phyloP scores from a whole-genome alignment of 83 land plant species.

The Picea mariana region DNA sequence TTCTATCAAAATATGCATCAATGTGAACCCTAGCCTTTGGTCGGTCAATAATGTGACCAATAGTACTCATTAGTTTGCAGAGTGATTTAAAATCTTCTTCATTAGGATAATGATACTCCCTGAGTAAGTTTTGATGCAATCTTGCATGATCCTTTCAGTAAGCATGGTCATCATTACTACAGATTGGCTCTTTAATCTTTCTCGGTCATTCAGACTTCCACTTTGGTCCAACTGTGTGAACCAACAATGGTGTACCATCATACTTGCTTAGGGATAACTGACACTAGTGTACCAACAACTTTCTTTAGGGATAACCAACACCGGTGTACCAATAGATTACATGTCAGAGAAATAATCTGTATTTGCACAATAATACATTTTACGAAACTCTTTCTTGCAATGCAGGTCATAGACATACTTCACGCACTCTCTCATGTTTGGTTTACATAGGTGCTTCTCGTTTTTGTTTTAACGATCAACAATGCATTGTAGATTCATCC shows the following conservation, averaged over 20 bases:
- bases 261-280: neutral
- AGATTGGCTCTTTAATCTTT: no score
- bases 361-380: neutral
- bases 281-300: no score
- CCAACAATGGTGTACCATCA: no score
- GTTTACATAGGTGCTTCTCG: no score
- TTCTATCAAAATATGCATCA: constrained; percentile 54
- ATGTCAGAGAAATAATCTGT: neutral
- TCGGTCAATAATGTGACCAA: constrained; percentile 52
- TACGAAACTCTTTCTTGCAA: no score
- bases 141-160: constrained; percentile 64
- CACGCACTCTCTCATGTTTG: no score
- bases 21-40: constrained; percentile 50
- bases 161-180: constrained; percentile 31
- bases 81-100: constrained; percentile 56
- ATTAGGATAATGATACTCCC: constrained; percentile 44
- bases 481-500: no score
- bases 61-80: constrained; percentile 60
- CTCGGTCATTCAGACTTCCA: no score
- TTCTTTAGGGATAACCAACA: neutral
- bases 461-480: no score
- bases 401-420: no score
- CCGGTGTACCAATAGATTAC: neutral
- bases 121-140: constrained; percentile 48
- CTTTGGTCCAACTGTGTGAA: no score